Conservation (phyloP, 1,284 basidiomycete genomes). For the Ustilago hordei region DNA sequence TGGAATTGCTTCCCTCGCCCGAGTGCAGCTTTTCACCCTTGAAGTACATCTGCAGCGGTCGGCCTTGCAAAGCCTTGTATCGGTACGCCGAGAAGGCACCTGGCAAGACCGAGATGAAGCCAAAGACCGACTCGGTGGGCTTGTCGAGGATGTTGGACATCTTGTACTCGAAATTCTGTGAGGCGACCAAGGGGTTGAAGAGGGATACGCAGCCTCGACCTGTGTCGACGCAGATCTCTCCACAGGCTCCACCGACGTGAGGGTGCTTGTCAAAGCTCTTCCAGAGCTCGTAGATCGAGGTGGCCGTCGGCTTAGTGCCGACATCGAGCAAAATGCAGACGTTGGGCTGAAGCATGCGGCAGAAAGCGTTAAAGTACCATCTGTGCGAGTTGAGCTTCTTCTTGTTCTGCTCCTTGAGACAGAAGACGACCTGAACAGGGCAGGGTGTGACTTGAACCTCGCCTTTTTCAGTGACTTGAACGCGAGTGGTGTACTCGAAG, state of each 20-base stretch:
- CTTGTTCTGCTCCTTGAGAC: slow-evolving; percentile 68
- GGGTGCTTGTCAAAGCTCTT: slow-evolving; percentile 96
- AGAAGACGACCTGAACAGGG: slow-evolving; percentile 70
- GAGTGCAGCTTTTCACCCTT: slow-evolving; percentile 80
- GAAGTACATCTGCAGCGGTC: slow-evolving; percentile 91
- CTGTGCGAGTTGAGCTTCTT: slow-evolving; percentile 67
- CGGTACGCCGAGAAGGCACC: slow-evolving; percentile 86
- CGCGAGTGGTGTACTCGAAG: slow-evolving; percentile 94
- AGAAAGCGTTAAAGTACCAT: slow-evolving; percentile 70
- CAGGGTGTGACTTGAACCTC: slow-evolving; percentile 60
- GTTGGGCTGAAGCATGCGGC: slow-evolving; percentile 75
- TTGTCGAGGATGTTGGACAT: slow-evolving; percentile 65
- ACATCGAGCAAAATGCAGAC: slow-evolving; percentile 95
- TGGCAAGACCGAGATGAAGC: slow-evolving; percentile 90
- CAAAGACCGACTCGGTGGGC: slow-evolving; percentile 80
- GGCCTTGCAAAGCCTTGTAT: slow-evolving; percentile 87
- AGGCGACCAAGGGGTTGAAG: slow-evolving; percentile 79
- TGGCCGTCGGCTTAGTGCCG: slow-evolving; percentile 82
- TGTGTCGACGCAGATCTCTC: slow-evolving; percentile 91
- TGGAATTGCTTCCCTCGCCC: slow-evolving; percentile 55
- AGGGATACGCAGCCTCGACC: slow-evolving; percentile 76
- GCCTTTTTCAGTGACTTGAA: slow-evolving; percentile 90
- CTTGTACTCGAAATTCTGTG: slow-evolving; percentile 69
- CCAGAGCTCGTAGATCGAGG: slow-evolving; percentile 89
- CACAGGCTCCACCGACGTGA: slow-evolving; percentile 94